A percentile compares a stretch with the other conserved stretches of the same genome.
phyloP scores from a whole-genome alignment of 768 basidiomycete species.

The Erythrobasidium yunnanense region DNA sequence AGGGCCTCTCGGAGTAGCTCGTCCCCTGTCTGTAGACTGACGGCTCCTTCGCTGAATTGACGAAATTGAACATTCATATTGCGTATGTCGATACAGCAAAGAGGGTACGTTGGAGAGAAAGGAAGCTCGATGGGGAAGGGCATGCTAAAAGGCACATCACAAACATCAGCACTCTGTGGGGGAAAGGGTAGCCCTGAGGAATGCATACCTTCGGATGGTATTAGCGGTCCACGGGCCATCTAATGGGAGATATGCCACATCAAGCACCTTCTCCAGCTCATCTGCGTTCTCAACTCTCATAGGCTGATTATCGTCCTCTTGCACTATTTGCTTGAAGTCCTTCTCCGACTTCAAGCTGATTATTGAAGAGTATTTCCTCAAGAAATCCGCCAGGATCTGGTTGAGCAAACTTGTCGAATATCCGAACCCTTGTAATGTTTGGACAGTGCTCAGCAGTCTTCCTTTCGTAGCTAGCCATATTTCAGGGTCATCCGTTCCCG shows the following conservation, averaged over 20 bases:
- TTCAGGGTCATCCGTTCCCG: constrained; percentile 65
- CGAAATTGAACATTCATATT: constrained; percentile 89
- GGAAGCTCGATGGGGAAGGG: constrained; percentile 63
- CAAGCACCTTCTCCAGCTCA: constrained; percentile 65
- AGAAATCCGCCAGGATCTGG: constrained; percentile 70
- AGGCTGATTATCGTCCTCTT: constrained; percentile 73
- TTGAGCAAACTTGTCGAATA: constrained; percentile 77
- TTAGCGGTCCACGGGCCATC: constrained; percentile 45
- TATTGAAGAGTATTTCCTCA: constrained; percentile 75
- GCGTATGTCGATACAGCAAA: constrained; percentile 87
- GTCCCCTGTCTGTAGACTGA: constrained; percentile 81
- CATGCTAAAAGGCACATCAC: constrained; percentile 45
- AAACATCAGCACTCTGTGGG: background rate
- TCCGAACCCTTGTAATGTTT: constrained; percentile 78
- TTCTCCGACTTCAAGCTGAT: constrained; percentile 68
- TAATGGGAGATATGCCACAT: constrained; percentile 69
- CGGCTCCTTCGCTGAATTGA: constrained; percentile 87
- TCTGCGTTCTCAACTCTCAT: constrained; percentile 55
- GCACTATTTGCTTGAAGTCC: constrained; percentile 65
- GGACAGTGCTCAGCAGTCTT: constrained; percentile 69
- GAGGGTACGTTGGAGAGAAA: constrained; percentile 89
- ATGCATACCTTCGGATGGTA: constrained; percentile 23
- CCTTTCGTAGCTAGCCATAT: constrained; percentile 73
- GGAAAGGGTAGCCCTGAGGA: background rate
- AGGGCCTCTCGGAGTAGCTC: constrained; percentile 73